Base-by-base conservation (phyloP, 441 rosid species). In the Arabidopsis hybrid region DNA sequence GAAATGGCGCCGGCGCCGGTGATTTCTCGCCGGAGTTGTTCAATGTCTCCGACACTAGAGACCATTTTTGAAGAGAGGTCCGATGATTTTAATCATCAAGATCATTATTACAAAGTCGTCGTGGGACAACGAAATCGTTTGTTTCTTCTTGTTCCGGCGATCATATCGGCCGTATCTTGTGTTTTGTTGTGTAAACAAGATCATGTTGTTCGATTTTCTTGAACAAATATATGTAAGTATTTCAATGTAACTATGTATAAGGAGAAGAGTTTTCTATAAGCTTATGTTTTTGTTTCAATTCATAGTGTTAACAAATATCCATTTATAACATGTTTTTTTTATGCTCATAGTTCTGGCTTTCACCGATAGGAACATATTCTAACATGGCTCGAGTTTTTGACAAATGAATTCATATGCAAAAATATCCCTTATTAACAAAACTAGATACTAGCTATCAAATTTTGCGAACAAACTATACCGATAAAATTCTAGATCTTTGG, bases 21-120 rank as follows among this genome's bases (percentile, higher is more conserved):
- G 46, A 46, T 82, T 62, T 68, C 80, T 26, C 72, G 60, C 14
- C 85, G 77, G 77, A 81, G 69, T 45, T 69, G 83, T 16, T 77
- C 85, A 4, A 60, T 59, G 65, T 67, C 45, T 62, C 90, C 93
- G 3, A 82, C 65, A 56, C 49, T 90, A 57, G 95, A 86, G 69
- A 87, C 91, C 42, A 87, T 87, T 67, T 17, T 81, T 6, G 92
- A 89, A 73, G 92, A 89, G 72, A 83, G 80, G 65, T 61, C 66
- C 3, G 86, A 80, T 45, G 80, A 77, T 12, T 35, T 59, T 17
- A 35, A 11, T n/a, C 69, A 71, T 35, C 57, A 65, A 39, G 66
- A 55, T 47, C 49, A 8, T 8, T 2, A 26, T 61, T 34, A 35
- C 34, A 52, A 12, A 9, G 71, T 61, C 18, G 8, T 4, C 5